These are phyloP conservation scores for Lodderomyces metapsilosis DNA, from an alignment of 1,139 yeast species.

Conservation along the genomic window DNA sequence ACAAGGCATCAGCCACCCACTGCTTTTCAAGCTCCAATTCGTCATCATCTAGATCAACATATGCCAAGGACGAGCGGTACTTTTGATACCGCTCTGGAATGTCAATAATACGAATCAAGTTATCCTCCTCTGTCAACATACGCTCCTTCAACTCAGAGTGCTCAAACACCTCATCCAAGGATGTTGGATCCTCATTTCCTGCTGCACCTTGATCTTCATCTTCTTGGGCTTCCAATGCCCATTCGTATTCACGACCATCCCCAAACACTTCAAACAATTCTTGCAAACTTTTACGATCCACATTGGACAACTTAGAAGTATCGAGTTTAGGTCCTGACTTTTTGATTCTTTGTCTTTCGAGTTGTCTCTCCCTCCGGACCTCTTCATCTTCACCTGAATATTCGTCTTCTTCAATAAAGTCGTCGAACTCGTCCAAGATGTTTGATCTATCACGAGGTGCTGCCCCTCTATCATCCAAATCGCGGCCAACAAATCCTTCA, in stretches of 20 bases:
- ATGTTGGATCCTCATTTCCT: slow-evolving; percentile 54
- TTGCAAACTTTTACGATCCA: slow-evolving; percentile 89
- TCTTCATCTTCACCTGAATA: slow-evolving; percentile 85
- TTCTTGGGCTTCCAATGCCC: slow-evolving; percentile 94
- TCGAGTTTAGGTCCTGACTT: slow-evolving; percentile 42
- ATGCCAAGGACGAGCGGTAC: slow-evolving; percentile 60
- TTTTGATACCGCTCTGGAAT: slow-evolving; percentile 91
- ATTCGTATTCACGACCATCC: slow-evolving; percentile 94
- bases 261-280: slow-evolving; percentile 96
- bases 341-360: slow-evolving; percentile 41
- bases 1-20: slow-evolving; percentile 69
- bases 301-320: slow-evolving; percentile 66
- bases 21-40: slow-evolving; percentile 71
- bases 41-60: slow-evolving; percentile 64
- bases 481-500: neutral
- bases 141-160: slow-evolving; percentile 89
- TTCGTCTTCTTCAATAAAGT: slow-evolving; percentile 96
- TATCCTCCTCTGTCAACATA: slow-evolving; percentile 90
- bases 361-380: slow-evolving; percentile 24
- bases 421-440: slow-evolving; percentile 83
- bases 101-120: slow-evolving; percentile 80
- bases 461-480: slow-evolving; percentile 27
- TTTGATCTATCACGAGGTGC: slow-evolving; percentile 37
- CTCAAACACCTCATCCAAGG: slow-evolving; percentile 88
- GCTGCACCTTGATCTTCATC: slow-evolving; percentile 60